Evolutionary conservation across 1,139 yeast genomes (phyloP).

Genomic region (Zygosaccharomyces sapae): DNA sequence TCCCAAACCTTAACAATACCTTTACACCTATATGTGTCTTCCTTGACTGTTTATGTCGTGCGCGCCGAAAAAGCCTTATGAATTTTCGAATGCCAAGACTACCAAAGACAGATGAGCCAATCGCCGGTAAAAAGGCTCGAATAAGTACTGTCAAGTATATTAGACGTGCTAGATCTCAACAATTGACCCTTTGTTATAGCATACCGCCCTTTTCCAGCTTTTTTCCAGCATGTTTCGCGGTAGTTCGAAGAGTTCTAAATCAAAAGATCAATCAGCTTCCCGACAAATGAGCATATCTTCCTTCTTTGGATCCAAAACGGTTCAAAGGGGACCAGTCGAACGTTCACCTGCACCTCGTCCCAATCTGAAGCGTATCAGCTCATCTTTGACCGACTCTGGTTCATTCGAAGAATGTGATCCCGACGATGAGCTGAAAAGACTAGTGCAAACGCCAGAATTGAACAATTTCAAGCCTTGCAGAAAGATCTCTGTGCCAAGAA

Average conservation of each 20-base stretch:
- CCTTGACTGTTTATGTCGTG: neutral
- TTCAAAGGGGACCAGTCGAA: neutral
- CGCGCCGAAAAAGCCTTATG: neutral
- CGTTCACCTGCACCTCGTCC: slow-evolving; percentile 4
- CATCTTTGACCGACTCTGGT: slow-evolving; percentile 25
- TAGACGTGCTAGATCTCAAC: neutral
- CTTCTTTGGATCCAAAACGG: slow-evolving; percentile 12
- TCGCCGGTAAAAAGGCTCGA: neutral
- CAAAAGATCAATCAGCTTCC: slow-evolving; percentile 9
- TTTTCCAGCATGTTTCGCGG: slow-evolving; percentile 2
- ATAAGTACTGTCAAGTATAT: neutral
- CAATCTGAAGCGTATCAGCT: slow-evolving; percentile 1
- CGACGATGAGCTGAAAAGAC: slow-evolving; percentile 22
- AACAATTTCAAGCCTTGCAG: slow-evolving; percentile 25
- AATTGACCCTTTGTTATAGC: neutral
- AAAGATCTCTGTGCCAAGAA: slow-evolving; percentile 9
- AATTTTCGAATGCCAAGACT: neutral
- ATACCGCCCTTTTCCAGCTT: neutral
- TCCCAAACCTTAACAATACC: neutral
- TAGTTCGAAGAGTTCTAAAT: neutral
- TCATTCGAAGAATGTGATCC: slow-evolving; percentile 34
- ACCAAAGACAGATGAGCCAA: neutral
- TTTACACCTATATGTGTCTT: neutral
- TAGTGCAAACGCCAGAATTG: slow-evolving; percentile 23
- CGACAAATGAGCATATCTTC: slow-evolving; percentile 16